Evolutionary conservation across 257 asterid genomes (phyloP), one percentile per base, ranked within the genome.

Genomic region (Nicotiana attenuata): DNA sequence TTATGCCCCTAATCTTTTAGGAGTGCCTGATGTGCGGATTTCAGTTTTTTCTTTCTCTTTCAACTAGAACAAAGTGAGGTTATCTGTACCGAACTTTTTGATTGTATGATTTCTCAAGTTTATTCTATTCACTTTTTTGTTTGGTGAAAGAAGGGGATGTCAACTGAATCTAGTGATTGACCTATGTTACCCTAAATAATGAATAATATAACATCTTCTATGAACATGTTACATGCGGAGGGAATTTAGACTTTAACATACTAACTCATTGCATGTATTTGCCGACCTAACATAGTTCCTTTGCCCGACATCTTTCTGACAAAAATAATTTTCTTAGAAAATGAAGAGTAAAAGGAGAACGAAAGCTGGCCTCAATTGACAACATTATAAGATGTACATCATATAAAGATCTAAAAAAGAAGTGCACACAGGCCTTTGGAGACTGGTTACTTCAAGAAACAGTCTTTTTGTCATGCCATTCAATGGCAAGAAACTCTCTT

Each of bases 81-180:
- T 41, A 56, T 41, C 33, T 20, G 45, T 20, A 41, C n/a, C 5
- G 59, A 13, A 41, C 57, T 19, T 69, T 41, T 11, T 69, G 31
- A 20, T 20, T 38, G 78, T 41, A 41, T 69, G 57, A 69, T 69
- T 41, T 28, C n/a, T 69, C 33, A 24, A 41, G 26, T 69, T 69
- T 53, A 11, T 69, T 69, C 20, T 20, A 53, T 69, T 69, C 35
- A 41, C 78, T 10, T 69, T 35, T 41, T 69, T 69, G 47, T 69
- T 17, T 20, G 78, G 59, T 20, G 57, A 69, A 56, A 69, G 78
- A 69, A 69, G 57, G 29, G 78, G 45, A 69, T 69, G 59, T n/a
- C 20, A 69, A 41, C 11, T 13, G 19, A 52, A 52, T 33, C 20
- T 45, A 20, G 57, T 69, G 78, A 52, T 41, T 9, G 13, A 41